Evolutionary conservation across 805 yeast genomes (phyloP), one percentile per base, ranked within the genome.

Genomic region (Starmerella asiatica): DNA sequence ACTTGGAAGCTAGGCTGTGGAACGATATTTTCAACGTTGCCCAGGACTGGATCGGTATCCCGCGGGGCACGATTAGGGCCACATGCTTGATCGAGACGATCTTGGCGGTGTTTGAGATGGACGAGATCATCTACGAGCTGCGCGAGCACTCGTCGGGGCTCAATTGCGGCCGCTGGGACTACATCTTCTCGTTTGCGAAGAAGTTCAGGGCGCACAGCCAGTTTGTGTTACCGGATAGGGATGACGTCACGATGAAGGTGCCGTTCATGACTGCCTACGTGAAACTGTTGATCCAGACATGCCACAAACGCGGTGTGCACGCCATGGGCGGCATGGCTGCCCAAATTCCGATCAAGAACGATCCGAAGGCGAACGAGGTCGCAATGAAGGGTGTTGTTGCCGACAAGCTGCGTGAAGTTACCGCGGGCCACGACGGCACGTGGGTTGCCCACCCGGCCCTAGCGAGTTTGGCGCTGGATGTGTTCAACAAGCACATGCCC

Each of bases 321-420:
- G 83, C 83, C 34, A 73, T 76, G 70, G 83, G 83, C 38, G 83
- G 83, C 42, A 76, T 76, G 83, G 82, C 82, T 43, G 83, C 83
- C 14, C 80, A 75, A 61, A 76, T 76, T 53, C 83, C 83, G 33
- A 75, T 76, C 64, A 76, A 76, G 66, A 64, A 67, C 40, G 81
- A 76, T 51, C 67, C 66, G 33, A 70, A 57, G 39, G 75, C 78
- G 50, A 76, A 76, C 65, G 64, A 63, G 57, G 63, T 63, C 37
- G 81, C 81, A 38, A 70, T 76, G 75, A 76, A 71, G 51, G 75
- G 75, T 47, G 83, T 76, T 41, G 69, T 72, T 51, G 70, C 66
- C 55, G 83, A 76, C 62, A 76, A 76, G 66, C 66, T 73, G 53
- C 67, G 82, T 43, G 83, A 76, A 60, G 83, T 67, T 32, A 53